Conservation (phyloP, 495 filamentous ascomycete genomes). For the Penicillium paradoxum region DNA sequence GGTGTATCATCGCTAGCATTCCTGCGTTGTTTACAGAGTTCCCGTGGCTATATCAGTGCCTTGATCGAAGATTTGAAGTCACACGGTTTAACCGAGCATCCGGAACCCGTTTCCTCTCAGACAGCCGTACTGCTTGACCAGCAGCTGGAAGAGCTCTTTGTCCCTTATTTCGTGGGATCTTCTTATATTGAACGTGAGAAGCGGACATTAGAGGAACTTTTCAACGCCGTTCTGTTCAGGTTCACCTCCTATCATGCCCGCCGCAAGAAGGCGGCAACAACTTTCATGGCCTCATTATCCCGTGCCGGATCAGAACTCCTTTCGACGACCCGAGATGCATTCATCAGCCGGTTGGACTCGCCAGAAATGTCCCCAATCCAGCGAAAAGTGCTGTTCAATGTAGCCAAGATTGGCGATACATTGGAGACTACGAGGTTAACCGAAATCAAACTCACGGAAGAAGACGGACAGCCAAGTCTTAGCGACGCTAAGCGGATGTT, state of each 20-base stretch:
- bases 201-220: conserved; percentile 83
- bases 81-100: conserved; percentile 92
- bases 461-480: conserved; percentile 78
- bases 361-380: conserved; percentile 79
- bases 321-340: conserved; percentile 70
- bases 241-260: conserved; percentile 89
- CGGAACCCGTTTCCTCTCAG: conserved; percentile 82
- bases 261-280: conserved; percentile 77
- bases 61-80: conserved; percentile 89
- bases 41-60: conserved; percentile 75
- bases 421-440: conserved; percentile 47
- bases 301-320: conserved; percentile 80
- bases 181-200: conserved; percentile 95
- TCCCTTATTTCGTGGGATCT: conserved; percentile 89
- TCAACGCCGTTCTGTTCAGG: conserved; percentile 89
- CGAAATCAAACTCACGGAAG: conserved; percentile 84
- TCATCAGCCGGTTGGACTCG: conserved; percentile 77
- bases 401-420: conserved; percentile 63
- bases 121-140: conserved; percentile 85
- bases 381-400: conserved; percentile 76
- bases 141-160: conserved; percentile 93
- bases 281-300: conserved; percentile 85
- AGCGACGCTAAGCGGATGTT: conserved; percentile 93
- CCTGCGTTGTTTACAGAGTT: conserved; percentile 83
- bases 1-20: conserved; percentile 88